Base-by-base conservation (phyloP, 306 rosid species). In the Luffa acutangula region DNA sequence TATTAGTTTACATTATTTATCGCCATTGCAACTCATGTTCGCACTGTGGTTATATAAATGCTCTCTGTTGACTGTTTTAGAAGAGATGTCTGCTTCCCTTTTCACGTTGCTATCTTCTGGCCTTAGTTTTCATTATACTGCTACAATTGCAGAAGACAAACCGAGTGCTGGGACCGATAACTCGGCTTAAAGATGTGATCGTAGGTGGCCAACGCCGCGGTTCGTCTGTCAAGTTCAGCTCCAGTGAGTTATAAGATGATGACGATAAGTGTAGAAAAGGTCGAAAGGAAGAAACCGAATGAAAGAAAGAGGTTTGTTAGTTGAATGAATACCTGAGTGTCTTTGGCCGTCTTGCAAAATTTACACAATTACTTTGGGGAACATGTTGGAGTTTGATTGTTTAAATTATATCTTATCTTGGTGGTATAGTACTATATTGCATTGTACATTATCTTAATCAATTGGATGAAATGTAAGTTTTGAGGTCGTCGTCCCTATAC, bases 171-270 rank as follows among this genome's bases (percentile, higher is more conserved):
- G 91, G 87, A 75, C 94, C 97, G 72, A 88, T 93, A 54, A 59
- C 85, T 79, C 90, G 98, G 62, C 92, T 96, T 81, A 96, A 96
- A 85, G 97, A 90, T 36, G 91, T 85, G 80, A 87, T 96, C 42
- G 90, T 91, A 65, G 94, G 93, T 37, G 92, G 96, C 62, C 86
- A 93, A 14, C 90, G 92, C 25, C 94, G 88, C 4, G 88, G 96
- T 48, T 90, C 98, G 80, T 62, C 88, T 45, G 80, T 90, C 82
- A 81, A 86, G 82, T 89, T 88, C 83, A 83, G 92, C 85, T 45
- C 94, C 84, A 82, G 51, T 91, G 82, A 80, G 84, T 67, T 64
- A 84, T 83, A 87, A 58, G 97, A 95, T 84, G 91, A 87, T 83
- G 97, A 89, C 87, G 90, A 86, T 82, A 90, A 89, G 9, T 80